Percentiles rank a stretch among this genome's conserved stretches.
Conservation (phyloP, 768 basidiomycete genomes). For the Daedalea quercina region DNA sequence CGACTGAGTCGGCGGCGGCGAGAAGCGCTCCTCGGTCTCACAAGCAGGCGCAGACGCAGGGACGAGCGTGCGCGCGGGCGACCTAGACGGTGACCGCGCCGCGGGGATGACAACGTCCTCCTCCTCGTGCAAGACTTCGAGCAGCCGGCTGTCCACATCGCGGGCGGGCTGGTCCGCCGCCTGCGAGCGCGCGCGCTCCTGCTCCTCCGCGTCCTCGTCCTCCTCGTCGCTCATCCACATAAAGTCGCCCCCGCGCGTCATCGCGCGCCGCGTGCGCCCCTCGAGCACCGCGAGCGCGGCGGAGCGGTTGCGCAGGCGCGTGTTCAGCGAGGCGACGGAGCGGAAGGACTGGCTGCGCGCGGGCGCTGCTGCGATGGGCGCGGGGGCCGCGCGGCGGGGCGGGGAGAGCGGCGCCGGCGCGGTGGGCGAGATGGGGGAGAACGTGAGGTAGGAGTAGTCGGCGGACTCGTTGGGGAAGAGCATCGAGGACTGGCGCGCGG, state of each 20-base stretch:
- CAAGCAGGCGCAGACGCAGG: conserved; percentile 6
- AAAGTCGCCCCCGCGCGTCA: conserved; percentile 38
- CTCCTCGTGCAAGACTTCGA: conserved; percentile 24
- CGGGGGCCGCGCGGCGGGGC: conserved; percentile 26
- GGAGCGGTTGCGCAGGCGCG: conserved; percentile 41
- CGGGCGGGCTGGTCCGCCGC: conserved; percentile 9
- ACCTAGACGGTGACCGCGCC: conserved; percentile 7
- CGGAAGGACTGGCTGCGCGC: conserved; percentile 14
- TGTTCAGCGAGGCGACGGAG: conserved; percentile 40
- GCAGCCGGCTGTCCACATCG: conserved; percentile 27
- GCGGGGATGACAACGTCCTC: conserved; percentile 20
- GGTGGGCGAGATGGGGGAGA: conserved; percentile 14
- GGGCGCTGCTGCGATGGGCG: conserved; percentile 16
- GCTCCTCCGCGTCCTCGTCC: conserved; percentile 29
- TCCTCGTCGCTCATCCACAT: conserved; percentile 69
- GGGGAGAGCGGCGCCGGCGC: conserved; percentile 6
- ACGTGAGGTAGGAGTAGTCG: conserved; percentile 15
- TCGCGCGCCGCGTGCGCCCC: conserved; percentile 31
- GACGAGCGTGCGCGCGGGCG: conserved; percentile 10
- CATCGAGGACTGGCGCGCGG: conserved; percentile 9
- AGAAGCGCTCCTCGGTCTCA: not conserved
- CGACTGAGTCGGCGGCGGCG: not conserved
- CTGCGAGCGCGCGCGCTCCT: conserved; percentile 40
- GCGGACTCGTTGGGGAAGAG: conserved; percentile 12
- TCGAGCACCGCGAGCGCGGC: conserved; percentile 62